These are phyloP conservation scores for Microsporum audouinii DNA, from an alignment of 2,329 filamentous ascomycete genomes.

Conservation along the genomic window DNA sequence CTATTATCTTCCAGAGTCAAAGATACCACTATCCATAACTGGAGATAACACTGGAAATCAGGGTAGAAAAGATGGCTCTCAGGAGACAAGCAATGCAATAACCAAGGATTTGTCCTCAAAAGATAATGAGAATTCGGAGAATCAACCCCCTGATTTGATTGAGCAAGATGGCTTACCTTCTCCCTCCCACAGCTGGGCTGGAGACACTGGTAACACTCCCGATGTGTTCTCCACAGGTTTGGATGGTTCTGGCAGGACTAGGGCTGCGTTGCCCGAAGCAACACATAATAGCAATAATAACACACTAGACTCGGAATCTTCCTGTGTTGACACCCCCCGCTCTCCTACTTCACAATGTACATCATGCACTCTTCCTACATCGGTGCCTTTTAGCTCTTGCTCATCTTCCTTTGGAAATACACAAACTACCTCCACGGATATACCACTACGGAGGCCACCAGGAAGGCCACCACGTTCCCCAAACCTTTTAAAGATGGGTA, in stretches of 20 bases:
- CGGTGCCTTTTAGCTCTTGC: not conserved
- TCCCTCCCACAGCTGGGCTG: not conserved
- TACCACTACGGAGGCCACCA: not conserved
- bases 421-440: not conserved
- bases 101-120: not conserved
- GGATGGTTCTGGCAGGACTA: not conserved
- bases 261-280: conserved; percentile 1
- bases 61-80: not conserved
- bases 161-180: not conserved
- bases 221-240: not conserved
- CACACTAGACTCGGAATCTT: not conserved
- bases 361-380: not conserved
- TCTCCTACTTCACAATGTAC: not conserved
- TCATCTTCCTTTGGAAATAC: not conserved
- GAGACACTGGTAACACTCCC: conserved; percentile 3
- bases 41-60: not conserved
- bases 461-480: not conserved
- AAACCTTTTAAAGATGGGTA: not conserved
- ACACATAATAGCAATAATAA: not conserved
- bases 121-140: not conserved
- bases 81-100: not conserved
- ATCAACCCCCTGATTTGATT: not conserved
- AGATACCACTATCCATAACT: not conserved
- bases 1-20: not conserved
- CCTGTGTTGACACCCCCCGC: not conserved